These are phyloP conservation scores for Zygotorulaspora florentina DNA, from an alignment of 805 yeast genomes.

Conservation along the genomic window DNA sequence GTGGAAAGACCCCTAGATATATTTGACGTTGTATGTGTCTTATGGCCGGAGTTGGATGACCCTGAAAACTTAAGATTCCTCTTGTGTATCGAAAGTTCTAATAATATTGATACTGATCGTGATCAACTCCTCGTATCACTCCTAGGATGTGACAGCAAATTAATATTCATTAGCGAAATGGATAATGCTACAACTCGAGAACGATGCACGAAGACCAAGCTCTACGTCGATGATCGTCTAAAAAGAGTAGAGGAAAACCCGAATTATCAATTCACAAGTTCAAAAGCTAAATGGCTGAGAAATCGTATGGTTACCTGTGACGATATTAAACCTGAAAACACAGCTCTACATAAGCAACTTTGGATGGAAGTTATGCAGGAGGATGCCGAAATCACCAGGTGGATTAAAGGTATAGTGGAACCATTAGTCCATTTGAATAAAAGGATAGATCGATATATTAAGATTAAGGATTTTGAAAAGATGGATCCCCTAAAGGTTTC, in stretches of 20 bases:
- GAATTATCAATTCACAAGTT: neutral
- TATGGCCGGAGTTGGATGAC: constrained; percentile 34
- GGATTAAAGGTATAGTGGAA: constrained; percentile 29
- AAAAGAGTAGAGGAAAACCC: constrained; percentile 4
- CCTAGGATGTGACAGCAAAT: constrained; percentile 15
- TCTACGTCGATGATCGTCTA: constrained; percentile 16
- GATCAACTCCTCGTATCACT: constrained; percentile 33
- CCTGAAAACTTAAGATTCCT: constrained; percentile 20
- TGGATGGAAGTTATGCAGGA: constrained; percentile 17
- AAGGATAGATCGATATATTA: constrained; percentile 11
- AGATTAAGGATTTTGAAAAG: constrained; percentile 25
- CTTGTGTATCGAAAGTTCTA: neutral
- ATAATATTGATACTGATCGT: neutral
- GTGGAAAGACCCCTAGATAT: constrained; percentile 15
- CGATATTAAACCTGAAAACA: constrained; percentile 15
- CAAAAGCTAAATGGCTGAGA: constrained; percentile 20
- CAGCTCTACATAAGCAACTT: constrained; percentile 22
- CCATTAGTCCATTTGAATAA: constrained; percentile 30
- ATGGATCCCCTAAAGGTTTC: constrained; percentile 15
- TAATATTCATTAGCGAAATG: constrained; percentile 26
- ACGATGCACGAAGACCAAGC: constrained; percentile 14
- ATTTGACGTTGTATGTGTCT: constrained; percentile 22
- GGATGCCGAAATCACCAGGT: constrained; percentile 13
- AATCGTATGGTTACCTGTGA: constrained; percentile 27
- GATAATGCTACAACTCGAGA: constrained; percentile 15